These are phyloP conservation scores for Colletotrichum sp. DNA, from an alignment of 2,329 filamentous ascomycete species.

Conservation along the genomic window DNA sequence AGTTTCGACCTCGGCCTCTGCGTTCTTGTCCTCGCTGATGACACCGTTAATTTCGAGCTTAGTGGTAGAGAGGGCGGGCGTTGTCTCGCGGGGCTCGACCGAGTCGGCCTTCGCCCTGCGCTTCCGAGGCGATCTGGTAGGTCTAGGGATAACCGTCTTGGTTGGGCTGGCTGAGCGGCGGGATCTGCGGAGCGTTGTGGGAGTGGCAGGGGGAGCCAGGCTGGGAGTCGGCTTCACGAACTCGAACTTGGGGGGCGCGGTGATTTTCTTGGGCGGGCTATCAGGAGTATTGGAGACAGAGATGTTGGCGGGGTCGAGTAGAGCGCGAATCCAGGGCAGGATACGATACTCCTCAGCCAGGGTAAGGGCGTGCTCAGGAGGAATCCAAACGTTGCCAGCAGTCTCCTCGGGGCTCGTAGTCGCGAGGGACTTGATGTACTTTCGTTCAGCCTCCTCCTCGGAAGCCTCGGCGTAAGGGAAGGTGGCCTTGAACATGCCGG, in stretches of 20 bases:
- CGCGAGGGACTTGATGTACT: constrained; percentile 81
- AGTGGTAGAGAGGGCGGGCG: constrained; percentile 14
- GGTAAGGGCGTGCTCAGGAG: constrained; percentile 78
- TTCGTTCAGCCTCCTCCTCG: constrained; percentile 79
- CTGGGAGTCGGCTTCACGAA: constrained; percentile 47
- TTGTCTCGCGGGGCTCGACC: constrained; percentile 31
- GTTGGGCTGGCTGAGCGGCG: constrained; percentile 64
- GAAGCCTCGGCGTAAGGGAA: constrained; percentile 77
- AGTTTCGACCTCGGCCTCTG: constrained; percentile 34
- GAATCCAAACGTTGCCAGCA: constrained; percentile 96
- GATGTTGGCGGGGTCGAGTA: constrained; percentile 88
- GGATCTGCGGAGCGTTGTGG: constrained; percentile 50
- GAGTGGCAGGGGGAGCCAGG: constrained; percentile 53
- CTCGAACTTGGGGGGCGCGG: constrained; percentile 82
- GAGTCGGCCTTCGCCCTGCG: constrained; percentile 50
- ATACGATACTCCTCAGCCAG: constrained; percentile 90
- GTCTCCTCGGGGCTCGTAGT: constrained; percentile 90
- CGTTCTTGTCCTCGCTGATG: constrained; percentile 29
- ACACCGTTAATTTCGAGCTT: constrained; percentile 33
- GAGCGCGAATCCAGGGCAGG: constrained; percentile 85
- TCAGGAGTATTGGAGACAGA: constrained; percentile 59
- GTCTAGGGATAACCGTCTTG: constrained; percentile 42
- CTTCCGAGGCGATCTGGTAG: constrained; percentile 55
- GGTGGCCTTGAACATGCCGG: constrained; percentile 91
- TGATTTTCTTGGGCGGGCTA: constrained; percentile 77